Conservation (phyloP, 805 yeast genomes). For the Tetrapisispora iriomotensis region DNA sequence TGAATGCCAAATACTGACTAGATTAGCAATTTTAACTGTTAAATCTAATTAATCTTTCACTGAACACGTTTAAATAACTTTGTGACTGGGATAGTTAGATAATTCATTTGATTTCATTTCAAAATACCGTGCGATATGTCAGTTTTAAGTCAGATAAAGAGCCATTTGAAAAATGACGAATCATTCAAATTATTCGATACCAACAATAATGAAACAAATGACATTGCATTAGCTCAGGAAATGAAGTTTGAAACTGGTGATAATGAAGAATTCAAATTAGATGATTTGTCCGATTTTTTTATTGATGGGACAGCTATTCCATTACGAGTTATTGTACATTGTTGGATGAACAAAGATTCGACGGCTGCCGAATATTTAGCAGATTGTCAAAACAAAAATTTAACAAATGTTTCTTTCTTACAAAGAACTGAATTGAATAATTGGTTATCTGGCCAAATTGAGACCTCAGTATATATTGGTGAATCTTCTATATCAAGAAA, state of each 20-base stretch:
- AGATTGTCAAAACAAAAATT: conserved; percentile 52
- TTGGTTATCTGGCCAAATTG: conserved; percentile 67
- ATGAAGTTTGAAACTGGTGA: conserved; percentile 22
- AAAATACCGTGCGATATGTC: neutral
- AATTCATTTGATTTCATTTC: neutral
- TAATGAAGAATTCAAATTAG: conserved; percentile 28
- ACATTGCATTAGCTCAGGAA: conserved; percentile 30
- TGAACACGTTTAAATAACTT: too few relatives aligned
- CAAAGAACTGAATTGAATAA: conserved; percentile 77
- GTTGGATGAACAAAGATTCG: conserved; percentile 68
- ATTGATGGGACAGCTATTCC: conserved; percentile 41
- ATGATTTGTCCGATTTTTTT: conserved; percentile 44
- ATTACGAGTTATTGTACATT: conserved; percentile 56
- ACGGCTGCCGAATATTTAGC: conserved; percentile 74
- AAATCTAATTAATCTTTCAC: too few relatives aligned
- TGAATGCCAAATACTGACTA: too few relatives aligned
- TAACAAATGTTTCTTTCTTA: conserved; percentile 67
- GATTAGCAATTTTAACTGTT: too few relatives aligned
- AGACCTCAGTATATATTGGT: conserved; percentile 45
- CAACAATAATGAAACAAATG: conserved; percentile 24
- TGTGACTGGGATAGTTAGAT: too few relatives aligned
- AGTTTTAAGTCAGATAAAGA: conserved; percentile 10
- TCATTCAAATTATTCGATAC: conserved; percentile 10
- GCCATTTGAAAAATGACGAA: conserved; percentile 13
- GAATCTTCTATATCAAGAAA: neutral